These are phyloP conservation scores for Margaritispora aquatica DNA, from an alignment of 495 filamentous ascomycete species.

Conservation along the genomic window DNA sequence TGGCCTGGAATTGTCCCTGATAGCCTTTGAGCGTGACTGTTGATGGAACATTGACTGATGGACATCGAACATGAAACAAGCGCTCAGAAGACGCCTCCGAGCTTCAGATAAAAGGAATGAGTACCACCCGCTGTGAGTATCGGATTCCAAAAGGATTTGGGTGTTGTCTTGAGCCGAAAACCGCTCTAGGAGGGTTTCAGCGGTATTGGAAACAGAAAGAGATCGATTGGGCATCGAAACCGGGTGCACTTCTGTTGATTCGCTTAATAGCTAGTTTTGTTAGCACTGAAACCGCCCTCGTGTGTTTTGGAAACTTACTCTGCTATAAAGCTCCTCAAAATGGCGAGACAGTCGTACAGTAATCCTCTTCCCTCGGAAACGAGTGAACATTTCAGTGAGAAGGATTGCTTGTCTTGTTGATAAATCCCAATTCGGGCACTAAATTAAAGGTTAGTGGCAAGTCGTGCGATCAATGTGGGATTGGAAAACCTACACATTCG, in stretches of 20 bases:
- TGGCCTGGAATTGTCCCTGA: neutral
- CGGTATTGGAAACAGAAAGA: neutral
- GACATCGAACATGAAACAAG: constrained; percentile 44
- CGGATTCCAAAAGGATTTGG: neutral
- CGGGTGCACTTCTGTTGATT: neutral
- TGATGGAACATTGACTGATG: constrained; percentile 45
- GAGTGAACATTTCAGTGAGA: constrained; percentile 46
- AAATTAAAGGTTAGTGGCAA: neutral
- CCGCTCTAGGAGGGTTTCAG: constrained; percentile 7
- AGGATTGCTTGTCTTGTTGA: constrained; percentile 49
- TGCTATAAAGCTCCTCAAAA: constrained; percentile 44
- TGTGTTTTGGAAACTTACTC: constrained; percentile 33
- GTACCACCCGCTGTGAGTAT: constrained; percentile 28
- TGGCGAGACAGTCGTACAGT: constrained; percentile 35
- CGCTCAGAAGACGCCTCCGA: constrained; percentile 40
- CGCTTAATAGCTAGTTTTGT: neutral
- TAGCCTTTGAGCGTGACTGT: constrained; percentile 26
- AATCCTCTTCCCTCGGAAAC: constrained; percentile 44
- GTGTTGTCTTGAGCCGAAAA: constrained; percentile 1
- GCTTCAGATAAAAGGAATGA: constrained; percentile 42
- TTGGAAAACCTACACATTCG: constrained; percentile 15
- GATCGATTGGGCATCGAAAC: constrained; percentile 3
- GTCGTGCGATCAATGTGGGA: neutral
- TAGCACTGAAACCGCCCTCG: neutral
- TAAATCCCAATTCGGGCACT: constrained; percentile 26